Base-by-base conservation (phyloP, 2,329 filamentous ascomycete species). In the Talaromyces rugulosus region DNA sequence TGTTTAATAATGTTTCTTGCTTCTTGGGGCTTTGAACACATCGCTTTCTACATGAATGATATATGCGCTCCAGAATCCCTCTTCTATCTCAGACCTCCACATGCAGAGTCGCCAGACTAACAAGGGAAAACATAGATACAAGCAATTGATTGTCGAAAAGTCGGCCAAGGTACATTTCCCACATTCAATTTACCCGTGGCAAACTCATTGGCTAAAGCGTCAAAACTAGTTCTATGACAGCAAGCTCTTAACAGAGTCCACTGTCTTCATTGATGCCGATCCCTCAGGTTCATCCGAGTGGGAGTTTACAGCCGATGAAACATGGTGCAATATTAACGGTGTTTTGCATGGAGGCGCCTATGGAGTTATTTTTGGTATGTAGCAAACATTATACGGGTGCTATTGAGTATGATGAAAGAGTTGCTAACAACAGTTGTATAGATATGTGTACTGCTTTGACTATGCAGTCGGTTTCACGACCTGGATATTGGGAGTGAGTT, bases 351-450 rank as follows among this genome's bases (percentile, higher is more conserved):
- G 69, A 53, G 89, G 89, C 0, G 80, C 81, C 0, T 89, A 92
- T 68, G 81, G 89, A 63, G 76, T 94, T 57, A 84, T 94, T 80
- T 94, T 94, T 76, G 91, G 82, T 83, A 66, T 34, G 30, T 28
- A 42, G 5, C n/a, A 28, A 11, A 42, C 28, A 5, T 47, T 27
- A 14, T 3, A n/a, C 7, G 18, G 8, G 5, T 47, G 12, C 11
- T 42, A 11, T 54, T 31, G 28, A 5, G 27, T 7, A n/a, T n/a
- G 5, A 18, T 55, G 27, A 23, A 27, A 5, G 18, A 56, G 30
- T 31, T 34, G 54, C 53, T 40, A 28, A 42, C 14, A 55, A n/a
- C 58, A 9, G n/a, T 11, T 9, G 34, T 40, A 40, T 59, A 70
- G 85, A 87, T 67, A 81, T 85, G 71, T 77, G 79, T 60, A 84